Evolutionary conservation across 2,329 filamentous ascomycete genomes (phyloP).

Genomic region (Pseudocercospora crystallina): DNA sequence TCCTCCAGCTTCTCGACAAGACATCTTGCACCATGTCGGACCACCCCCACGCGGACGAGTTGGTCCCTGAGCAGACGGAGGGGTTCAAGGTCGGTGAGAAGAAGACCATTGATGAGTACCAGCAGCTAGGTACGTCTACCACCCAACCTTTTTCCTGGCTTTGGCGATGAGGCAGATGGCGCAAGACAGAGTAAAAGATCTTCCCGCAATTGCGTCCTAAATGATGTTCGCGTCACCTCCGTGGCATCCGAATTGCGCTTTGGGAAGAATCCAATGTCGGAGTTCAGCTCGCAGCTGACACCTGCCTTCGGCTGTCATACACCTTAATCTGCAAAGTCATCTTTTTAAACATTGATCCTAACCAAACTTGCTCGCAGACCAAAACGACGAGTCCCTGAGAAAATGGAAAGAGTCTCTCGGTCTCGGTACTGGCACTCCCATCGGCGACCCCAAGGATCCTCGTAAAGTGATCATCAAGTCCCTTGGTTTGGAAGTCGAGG

Average conservation of each 20-base stretch:
- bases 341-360: neutral
- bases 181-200: too few relatives aligned
- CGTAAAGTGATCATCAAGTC: constrained; percentile 92
- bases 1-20: neutral
- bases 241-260: too few relatives aligned
- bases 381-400: constrained; percentile 87
- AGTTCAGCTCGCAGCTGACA: too few relatives aligned
- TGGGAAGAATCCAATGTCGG: too few relatives aligned
- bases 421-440: constrained; percentile 61
- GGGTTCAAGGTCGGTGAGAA: constrained; percentile 99
- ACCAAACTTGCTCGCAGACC: constrained; percentile 45
- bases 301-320: too few relatives aligned
- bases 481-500: constrained; percentile 80
- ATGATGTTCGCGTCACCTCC: too few relatives aligned
- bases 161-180: too few relatives aligned
- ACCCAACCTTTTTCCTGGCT: too few relatives aligned
- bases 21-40: constrained; percentile 34
- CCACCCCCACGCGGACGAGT: constrained; percentile 65
- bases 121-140: constrained; percentile 65
- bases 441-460: constrained; percentile 65
- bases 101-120: constrained; percentile 94
- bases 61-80: constrained; percentile 81
- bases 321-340: too few relatives aligned
- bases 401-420: constrained; percentile 97
- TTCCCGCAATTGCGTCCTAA: too few relatives aligned